Evolutionary conservation across 164 flowering plant species (phyloP).

Genomic region (Saururus chinensis): DNA sequence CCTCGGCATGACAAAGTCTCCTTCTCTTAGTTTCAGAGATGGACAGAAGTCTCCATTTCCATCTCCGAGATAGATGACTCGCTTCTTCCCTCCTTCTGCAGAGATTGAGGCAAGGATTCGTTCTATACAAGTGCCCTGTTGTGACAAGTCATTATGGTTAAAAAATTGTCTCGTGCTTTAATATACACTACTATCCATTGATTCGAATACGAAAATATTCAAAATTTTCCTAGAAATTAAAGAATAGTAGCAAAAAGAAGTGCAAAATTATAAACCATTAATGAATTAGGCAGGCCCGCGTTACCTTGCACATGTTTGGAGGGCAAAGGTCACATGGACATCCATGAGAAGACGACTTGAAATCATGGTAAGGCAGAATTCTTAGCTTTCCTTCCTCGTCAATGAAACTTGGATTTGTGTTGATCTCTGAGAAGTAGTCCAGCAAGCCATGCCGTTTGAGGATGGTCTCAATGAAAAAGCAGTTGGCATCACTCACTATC

Average conservation of each 20-base stretch:
- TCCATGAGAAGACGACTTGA: constrained; percentile 45
- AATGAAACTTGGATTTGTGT: constrained; percentile 61
- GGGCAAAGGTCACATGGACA: constrained; percentile 53
- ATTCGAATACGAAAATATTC: not conserved
- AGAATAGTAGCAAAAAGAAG: not conserved
- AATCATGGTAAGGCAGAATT: constrained; percentile 61
- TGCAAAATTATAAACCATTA: not conserved
- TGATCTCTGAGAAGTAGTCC: constrained; percentile 58
- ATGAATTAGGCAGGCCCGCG: too few species aligned
- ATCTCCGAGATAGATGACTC: constrained; percentile 70
- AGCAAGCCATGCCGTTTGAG: constrained; percentile 49
- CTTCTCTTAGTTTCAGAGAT: constrained; percentile 37
- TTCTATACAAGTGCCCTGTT: constrained; percentile 54
- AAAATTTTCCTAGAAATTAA: too few species aligned
- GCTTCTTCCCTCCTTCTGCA: constrained; percentile 12
- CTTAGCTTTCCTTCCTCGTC: constrained; percentile 61
- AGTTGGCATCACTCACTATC: constrained; percentile 76
- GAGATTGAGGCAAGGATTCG: constrained; percentile 27
- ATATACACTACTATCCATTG: not conserved
- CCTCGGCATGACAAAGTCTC: constrained; percentile 81
- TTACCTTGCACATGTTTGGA: constrained; percentile 78
- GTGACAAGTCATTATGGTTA: not conserved
- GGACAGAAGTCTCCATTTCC: constrained; percentile 82
- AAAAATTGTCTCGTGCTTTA: too few species aligned
- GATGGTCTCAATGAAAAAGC: constrained; percentile 77